A percentile compares a stretch with the other conserved stretches of the same genome.
Evolutionary conservation across 768 basidiomycete genomes (phyloP).

Genomic region (Pisolithus sp.): DNA sequence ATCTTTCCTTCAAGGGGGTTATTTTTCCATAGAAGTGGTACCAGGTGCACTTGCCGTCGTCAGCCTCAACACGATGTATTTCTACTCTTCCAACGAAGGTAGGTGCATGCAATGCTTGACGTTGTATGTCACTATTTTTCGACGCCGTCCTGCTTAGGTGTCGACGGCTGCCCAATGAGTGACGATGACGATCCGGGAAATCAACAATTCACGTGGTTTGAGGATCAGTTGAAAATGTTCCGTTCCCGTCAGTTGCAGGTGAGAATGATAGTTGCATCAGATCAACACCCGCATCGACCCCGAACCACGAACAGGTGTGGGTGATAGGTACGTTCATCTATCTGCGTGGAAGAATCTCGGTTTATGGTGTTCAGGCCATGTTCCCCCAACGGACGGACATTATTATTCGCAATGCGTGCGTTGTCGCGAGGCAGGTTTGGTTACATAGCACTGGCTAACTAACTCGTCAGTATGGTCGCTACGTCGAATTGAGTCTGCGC

Average conservation of each 20-base stretch:
- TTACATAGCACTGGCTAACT: background rate
- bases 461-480: slow-evolving; percentile 48
- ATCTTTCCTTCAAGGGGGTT: slow-evolving; percentile 76
- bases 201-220: slow-evolving; percentile 84
- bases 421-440: slow-evolving; percentile 2
- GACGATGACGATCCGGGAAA: slow-evolving; percentile 80
- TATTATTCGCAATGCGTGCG: slow-evolving; percentile 85
- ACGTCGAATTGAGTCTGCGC: slow-evolving; percentile 67
- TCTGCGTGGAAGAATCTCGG: slow-evolving; percentile 13
- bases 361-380: slow-evolving; percentile 54
- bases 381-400: slow-evolving; percentile 74
- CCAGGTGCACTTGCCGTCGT: slow-evolving; percentile 71
- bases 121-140: background rate
- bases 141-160: slow-evolving; percentile 41
- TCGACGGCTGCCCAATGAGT: slow-evolving; percentile 62
- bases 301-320: slow-evolving; percentile 34
- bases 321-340: slow-evolving; percentile 32
- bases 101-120: background rate
- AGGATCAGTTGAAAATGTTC: slow-evolving; percentile 70
- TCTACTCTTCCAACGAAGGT: slow-evolving; percentile 85
- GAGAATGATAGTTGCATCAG: slow-evolving; percentile 15
- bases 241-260: slow-evolving; percentile 71
- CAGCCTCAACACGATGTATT: slow-evolving; percentile 86
- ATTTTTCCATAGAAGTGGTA: slow-evolving; percentile 76
- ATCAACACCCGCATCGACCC: background rate